Evolutionary conservation across 352 stramenopile genomes (phyloP).

Genomic region (Pythium utonaiense): DNA sequence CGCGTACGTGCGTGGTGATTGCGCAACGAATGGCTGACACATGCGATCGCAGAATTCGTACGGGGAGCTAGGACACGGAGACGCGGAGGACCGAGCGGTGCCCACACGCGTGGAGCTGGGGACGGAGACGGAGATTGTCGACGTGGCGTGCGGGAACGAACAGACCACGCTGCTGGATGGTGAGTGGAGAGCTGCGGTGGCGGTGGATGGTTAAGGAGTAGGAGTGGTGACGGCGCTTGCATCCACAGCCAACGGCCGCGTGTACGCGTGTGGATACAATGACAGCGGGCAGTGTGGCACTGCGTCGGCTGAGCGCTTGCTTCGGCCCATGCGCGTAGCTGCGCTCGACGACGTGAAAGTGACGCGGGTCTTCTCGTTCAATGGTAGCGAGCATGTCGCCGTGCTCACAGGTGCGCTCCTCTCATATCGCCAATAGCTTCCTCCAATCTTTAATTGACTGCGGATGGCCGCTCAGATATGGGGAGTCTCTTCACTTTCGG

Average conservation of each 20-base stretch:
- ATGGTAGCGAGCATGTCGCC: constrained; percentile 91
- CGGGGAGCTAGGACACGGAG: constrained; percentile 87
- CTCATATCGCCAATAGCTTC: too few species aligned
- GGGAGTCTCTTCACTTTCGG: constrained; percentile 88
- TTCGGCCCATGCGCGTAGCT: constrained; percentile 40
- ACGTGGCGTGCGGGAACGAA: constrained; percentile 89
- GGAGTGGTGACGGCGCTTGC: background rate
- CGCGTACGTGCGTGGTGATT: background rate
- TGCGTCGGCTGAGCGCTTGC: constrained; percentile 73
- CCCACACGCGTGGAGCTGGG: constrained; percentile 46
- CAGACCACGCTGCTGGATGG: constrained; percentile 84
- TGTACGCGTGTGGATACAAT: constrained; percentile 91
- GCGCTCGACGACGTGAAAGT: constrained; percentile 60
- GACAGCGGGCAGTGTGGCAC: constrained; percentile 92
- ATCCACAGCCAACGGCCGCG: constrained; percentile 54
- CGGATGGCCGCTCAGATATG: constrained; percentile 42
- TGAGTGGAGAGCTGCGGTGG: constrained; percentile 18
- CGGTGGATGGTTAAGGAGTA: background rate
- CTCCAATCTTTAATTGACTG: too few species aligned
- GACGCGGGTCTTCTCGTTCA: constrained; percentile 82
- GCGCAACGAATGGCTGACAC: background rate
- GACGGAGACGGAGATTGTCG: constrained; percentile 46
- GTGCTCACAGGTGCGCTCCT: constrained; percentile 61
- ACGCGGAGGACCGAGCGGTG: constrained; percentile 61
- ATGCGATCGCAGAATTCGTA: constrained; percentile 79